Conservation (phyloP, 768 basidiomycete species). For the Podaxis sp. region DNA sequence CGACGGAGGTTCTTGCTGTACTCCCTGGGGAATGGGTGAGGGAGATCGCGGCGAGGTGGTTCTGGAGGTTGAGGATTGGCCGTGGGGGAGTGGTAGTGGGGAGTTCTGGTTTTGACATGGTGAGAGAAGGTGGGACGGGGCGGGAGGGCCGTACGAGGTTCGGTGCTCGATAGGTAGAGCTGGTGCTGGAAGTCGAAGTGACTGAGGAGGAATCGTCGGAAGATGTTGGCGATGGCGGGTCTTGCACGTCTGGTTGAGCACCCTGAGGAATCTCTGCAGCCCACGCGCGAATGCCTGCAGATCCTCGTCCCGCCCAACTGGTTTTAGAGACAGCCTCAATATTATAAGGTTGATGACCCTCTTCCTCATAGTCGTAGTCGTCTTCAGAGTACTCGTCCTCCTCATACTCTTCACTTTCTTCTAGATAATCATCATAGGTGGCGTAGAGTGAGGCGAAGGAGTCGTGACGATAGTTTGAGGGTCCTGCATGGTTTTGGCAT, state of each 20-base stretch:
- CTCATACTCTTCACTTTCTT: constrained; percentile 19
- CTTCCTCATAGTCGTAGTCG: constrained; percentile 27
- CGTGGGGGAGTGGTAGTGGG: constrained; percentile 28
- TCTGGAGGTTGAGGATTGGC: constrained; percentile 33
- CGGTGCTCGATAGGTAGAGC: constrained; percentile 30
- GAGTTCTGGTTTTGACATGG: constrained; percentile 42
- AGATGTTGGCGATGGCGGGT: neutral
- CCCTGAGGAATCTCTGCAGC: constrained; percentile 19
- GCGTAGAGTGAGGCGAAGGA: neutral
- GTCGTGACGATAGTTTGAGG: constrained; percentile 19
- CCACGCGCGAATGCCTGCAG: constrained; percentile 36
- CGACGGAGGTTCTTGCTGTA: constrained; percentile 33
- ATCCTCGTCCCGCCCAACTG: constrained; percentile 14
- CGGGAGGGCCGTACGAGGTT: constrained; percentile 41
- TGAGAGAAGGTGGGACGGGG: constrained; percentile 50
- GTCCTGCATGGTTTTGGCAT: constrained; percentile 36
- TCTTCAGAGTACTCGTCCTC: constrained; percentile 29
- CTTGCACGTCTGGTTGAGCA: constrained; percentile 5
- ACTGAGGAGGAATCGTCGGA: constrained; percentile 19
- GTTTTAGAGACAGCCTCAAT: constrained; percentile 23
- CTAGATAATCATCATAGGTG: constrained; percentile 11
- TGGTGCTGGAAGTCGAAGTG: constrained; percentile 22
- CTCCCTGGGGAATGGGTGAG: constrained; percentile 24
- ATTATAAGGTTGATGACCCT: constrained; percentile 31
- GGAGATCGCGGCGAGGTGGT: constrained; percentile 31